A percentile compares a stretch with the other conserved stretches of the same genome.
Evolutionary conservation across 1,284 basidiomycete genomes (phyloP).

Genomic region (Dichomitus squalens): DNA sequence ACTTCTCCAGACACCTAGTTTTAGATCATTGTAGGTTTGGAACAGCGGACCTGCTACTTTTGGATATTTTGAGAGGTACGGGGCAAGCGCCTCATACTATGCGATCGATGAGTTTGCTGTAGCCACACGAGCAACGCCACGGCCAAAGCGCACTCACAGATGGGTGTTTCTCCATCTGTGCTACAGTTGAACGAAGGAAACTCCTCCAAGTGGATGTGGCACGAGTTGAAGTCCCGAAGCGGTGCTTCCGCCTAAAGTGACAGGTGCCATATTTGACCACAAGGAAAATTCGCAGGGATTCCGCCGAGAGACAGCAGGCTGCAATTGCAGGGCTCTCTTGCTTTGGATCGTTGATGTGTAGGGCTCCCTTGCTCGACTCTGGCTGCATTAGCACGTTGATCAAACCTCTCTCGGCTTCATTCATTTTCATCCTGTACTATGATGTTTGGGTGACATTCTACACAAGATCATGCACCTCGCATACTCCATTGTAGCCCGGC

Average conservation of each 20-base stretch:
- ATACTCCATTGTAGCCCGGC: too few relatives aligned
- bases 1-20: conserved; percentile 24
- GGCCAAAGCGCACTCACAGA: conserved; percentile 10
- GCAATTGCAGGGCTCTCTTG: too few relatives aligned
- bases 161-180: conserved; percentile 19
- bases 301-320: too few relatives aligned
- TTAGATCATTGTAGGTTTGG: conserved; percentile 42
- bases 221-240: neutral
- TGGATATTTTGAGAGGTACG: conserved; percentile 33
- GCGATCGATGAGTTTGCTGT: neutral
- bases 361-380: too few relatives aligned
- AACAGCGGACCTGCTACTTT: conserved; percentile 34
- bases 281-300: too few relatives aligned
- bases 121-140: too few relatives aligned
- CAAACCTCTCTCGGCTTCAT: too few relatives aligned
- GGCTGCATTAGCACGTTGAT: too few relatives aligned
- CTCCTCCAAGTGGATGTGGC: neutral
- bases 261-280: neutral
- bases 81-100: conserved; percentile 31
- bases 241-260: neutral
- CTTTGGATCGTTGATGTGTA: too few relatives aligned
- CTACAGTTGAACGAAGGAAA: neutral
- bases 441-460: too few relatives aligned
- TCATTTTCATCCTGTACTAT: too few relatives aligned
- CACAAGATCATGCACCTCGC: too few relatives aligned